These are phyloP conservation scores for Oxyria digyna DNA, from an alignment of 148 eudicot species.

Conservation along the genomic window DNA sequence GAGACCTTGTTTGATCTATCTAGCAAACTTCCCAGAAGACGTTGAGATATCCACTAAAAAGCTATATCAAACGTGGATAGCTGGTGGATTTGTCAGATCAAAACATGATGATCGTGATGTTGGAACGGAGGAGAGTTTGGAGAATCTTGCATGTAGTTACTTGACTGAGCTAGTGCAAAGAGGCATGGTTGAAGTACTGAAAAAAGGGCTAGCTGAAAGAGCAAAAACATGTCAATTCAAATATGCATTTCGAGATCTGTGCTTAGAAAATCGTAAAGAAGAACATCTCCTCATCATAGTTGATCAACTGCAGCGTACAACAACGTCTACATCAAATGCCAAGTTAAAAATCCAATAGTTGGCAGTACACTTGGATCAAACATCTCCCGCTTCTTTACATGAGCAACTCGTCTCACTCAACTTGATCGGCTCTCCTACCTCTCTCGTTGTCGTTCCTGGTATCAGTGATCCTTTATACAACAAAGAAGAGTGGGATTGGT, in stretches of 20 bases:
- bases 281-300: neutral
- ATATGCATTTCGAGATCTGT: neutral
- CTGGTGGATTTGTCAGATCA: neutral
- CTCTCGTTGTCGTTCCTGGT: neutral
- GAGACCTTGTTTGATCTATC: neutral
- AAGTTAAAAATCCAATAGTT: neutral
- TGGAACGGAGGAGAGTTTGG: neutral
- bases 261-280: neutral
- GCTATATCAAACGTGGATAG: conserved; percentile 2
- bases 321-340: neutral
- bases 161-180: neutral
- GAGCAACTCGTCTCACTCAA: neutral
- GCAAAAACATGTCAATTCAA: neutral
- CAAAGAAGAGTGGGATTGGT: neutral
- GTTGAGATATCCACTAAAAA: neutral
- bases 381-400: neutral
- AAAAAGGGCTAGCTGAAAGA: neutral
- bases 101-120: neutral
- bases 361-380: neutral
- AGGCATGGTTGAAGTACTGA: neutral
- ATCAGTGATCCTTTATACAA: neutral
- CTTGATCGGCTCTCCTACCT: neutral
- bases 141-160: neutral
- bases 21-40: neutral
- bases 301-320: neutral